A percentile compares a stretch with the other conserved stretches of the same genome.
Evolutionary conservation across 257 asterid genomes (phyloP).

Genomic region (Plantago major): DNA sequence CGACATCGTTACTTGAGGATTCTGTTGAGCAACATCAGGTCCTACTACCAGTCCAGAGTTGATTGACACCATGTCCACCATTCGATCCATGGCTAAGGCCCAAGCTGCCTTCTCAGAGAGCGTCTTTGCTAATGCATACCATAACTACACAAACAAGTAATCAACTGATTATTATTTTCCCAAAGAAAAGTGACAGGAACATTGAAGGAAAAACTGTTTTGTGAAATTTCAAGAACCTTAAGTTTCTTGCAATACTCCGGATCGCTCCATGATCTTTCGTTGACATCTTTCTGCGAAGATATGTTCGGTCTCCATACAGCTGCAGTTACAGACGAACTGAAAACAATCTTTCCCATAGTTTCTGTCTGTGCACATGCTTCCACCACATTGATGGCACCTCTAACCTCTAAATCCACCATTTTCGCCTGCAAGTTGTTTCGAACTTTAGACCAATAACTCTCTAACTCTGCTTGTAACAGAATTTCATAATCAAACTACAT

Average conservation of each 20-base stretch:
- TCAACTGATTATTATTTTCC: neutral
- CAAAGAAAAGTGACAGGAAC: neutral
- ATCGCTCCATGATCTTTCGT: constrained; percentile 45
- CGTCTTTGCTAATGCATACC: constrained; percentile 46
- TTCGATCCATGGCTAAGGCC: constrained; percentile 46
- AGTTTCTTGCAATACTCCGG: constrained; percentile 29
- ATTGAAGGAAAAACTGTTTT: neutral
- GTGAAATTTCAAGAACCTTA: constrained; percentile 23
- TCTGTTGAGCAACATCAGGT: constrained; percentile 36
- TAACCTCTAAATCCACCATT: constrained; percentile 34
- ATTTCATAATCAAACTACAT: neutral
- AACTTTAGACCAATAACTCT: neutral
- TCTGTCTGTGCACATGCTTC: constrained; percentile 44
- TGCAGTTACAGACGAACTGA: constrained; percentile 40
- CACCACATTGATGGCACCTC: constrained; percentile 37
- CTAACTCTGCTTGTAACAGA: neutral
- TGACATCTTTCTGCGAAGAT: constrained; percentile 32
- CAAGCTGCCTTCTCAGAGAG: constrained; percentile 42
- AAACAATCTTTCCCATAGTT: constrained; percentile 32
- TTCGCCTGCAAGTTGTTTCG: constrained; percentile 23
- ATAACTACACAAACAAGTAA: constrained; percentile 23
- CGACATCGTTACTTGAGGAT: constrained; percentile 31
- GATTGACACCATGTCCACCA: constrained; percentile 39
- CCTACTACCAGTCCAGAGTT: constrained; percentile 41
- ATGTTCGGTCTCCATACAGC: constrained; percentile 40